A percentile compares a stretch with the other conserved stretches of the same genome.
phyloP scores from a whole-genome alignment of 768 basidiomycete genomes.

The Tephrocybe sp. region DNA sequence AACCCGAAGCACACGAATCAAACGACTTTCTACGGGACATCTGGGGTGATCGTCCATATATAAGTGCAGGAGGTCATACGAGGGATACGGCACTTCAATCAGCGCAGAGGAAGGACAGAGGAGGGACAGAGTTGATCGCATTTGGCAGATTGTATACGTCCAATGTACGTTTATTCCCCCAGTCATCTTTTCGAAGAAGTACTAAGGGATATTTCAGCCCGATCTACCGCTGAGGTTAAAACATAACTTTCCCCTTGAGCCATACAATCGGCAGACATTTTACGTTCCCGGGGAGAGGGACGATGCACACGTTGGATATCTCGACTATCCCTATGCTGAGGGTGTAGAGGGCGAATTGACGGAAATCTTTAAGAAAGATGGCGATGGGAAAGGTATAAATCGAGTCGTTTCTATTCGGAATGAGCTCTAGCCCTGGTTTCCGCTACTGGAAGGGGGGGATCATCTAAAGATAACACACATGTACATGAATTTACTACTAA shows the following conservation, averaged over 20 bases:
- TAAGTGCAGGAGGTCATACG: slow-evolving; percentile 43
- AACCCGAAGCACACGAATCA: slow-evolving; percentile 18
- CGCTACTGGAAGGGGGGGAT: no score
- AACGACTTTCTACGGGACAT: slow-evolving; percentile 44
- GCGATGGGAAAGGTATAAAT: no score
- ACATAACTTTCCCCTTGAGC: slow-evolving; percentile 19
- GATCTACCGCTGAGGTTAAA: slow-evolving; percentile 3
- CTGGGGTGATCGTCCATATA: slow-evolving; percentile 39
- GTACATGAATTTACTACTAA: no score
- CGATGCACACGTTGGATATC: slow-evolving; percentile 24
- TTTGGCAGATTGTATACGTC: slow-evolving; percentile 29
- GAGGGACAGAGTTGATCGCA: slow-evolving; percentile 22
- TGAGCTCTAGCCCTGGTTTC: no score
- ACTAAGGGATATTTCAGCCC: neutral
- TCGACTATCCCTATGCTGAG: slow-evolving; percentile 20
- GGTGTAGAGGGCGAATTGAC: neutral
- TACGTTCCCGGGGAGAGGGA: slow-evolving; percentile 27
- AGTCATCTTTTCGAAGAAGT: no score
- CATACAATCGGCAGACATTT: slow-evolving; percentile 34
- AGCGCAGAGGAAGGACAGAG: slow-evolving; percentile 23
- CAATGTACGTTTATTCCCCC: slow-evolving; percentile 22
- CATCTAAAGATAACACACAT: no score
- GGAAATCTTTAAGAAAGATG: no score
- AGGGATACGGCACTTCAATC: slow-evolving; percentile 33
- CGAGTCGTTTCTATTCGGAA: no score